These are phyloP conservation scores for Candida krabiensis DNA, from an alignment of 805 yeast genomes.

Conservation along the genomic window DNA sequence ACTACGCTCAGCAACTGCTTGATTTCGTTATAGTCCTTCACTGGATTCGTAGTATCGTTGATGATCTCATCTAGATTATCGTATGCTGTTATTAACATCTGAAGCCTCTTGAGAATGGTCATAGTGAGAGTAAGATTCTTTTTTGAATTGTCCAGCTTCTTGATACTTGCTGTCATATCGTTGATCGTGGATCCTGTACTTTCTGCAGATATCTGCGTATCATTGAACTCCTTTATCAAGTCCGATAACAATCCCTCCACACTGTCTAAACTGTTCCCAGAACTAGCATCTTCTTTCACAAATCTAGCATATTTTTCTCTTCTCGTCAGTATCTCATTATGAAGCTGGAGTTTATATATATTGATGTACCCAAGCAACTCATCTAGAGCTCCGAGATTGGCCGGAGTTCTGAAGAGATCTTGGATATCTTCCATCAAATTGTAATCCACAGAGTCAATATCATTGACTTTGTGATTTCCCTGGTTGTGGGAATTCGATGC, in stretches of 20 bases:
- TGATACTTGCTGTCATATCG: conserved; percentile 73
- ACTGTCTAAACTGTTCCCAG: conserved; percentile 25
- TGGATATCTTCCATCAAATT: conserved; percentile 55
- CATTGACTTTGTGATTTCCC: conserved; percentile 3
- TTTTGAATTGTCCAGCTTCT: conserved; percentile 77
- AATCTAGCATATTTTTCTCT: conserved; percentile 34
- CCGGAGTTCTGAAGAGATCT: conserved; percentile 50
- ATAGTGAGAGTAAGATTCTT: conserved; percentile 79
- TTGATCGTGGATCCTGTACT: conserved; percentile 63
- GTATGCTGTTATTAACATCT: conserved; percentile 79
- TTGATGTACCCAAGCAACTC: conserved; percentile 49
- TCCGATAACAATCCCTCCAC: conserved; percentile 36
- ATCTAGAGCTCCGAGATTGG: conserved; percentile 51
- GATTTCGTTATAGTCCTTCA: conserved; percentile 50
- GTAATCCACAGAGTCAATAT: conserved; percentile 41
- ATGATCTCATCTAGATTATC: conserved; percentile 54
- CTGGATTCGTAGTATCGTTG: conserved; percentile 27
- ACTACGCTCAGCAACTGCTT: conserved; percentile 67
- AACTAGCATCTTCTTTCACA: conserved; percentile 18
- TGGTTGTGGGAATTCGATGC: conserved; percentile 17
- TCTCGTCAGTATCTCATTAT: conserved; percentile 41
- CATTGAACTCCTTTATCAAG: conserved; percentile 45
- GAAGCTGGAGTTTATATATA: conserved; percentile 50
- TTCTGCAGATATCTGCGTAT: conserved; percentile 48
- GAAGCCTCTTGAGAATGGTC: conserved; percentile 83